Evolutionary conservation across 768 basidiomycete species (phyloP).

Genomic region (Trametes cinnabarina): DNA sequence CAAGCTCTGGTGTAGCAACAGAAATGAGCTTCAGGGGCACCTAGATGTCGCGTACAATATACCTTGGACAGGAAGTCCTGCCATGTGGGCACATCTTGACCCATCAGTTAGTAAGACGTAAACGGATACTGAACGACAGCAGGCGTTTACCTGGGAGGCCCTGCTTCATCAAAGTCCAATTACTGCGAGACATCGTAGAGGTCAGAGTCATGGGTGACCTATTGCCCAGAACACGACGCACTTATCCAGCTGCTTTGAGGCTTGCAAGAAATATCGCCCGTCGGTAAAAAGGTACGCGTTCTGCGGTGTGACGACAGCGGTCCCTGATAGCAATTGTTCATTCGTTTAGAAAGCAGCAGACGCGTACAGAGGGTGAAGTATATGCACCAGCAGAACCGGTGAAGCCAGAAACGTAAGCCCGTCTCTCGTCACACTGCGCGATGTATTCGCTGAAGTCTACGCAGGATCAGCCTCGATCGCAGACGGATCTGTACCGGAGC

Average conservation of each 20-base stretch:
- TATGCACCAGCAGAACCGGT: conserved; percentile 84
- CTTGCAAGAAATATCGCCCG: conserved; percentile 93
- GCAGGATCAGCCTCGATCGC: not conserved
- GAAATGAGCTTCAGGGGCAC: too few relatives aligned
- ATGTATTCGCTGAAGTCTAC: conserved; percentile 90
- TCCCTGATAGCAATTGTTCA: conserved; percentile 44
- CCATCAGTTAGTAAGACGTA: conserved; percentile 5
- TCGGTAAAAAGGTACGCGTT: conserved; percentile 89
- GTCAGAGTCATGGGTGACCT: too few relatives aligned
- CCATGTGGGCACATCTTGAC: conserved; percentile 82
- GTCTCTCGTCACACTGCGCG: conserved; percentile 77
- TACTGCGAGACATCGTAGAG: conserved; percentile 41
- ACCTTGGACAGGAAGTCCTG: conserved; percentile 82
- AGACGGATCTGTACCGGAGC: not conserved
- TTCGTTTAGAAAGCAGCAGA: not conserved
- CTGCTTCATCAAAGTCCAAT: conserved; percentile 93
- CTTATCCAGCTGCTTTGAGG: conserved; percentile 84
- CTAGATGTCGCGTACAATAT: too few relatives aligned
- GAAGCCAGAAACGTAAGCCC: conserved; percentile 91
- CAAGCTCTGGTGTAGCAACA: too few relatives aligned
- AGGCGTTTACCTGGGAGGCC: conserved; percentile 66
- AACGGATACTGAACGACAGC: conserved; percentile 3
- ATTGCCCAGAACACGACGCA: conserved; percentile 39
- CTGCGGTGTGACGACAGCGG: conserved; percentile 69
- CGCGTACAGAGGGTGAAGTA: not conserved